These are phyloP conservation scores for Casaregolazyma suthepensis DNA, from an alignment of 1,139 yeast genomes.

Conservation along the genomic window DNA sequence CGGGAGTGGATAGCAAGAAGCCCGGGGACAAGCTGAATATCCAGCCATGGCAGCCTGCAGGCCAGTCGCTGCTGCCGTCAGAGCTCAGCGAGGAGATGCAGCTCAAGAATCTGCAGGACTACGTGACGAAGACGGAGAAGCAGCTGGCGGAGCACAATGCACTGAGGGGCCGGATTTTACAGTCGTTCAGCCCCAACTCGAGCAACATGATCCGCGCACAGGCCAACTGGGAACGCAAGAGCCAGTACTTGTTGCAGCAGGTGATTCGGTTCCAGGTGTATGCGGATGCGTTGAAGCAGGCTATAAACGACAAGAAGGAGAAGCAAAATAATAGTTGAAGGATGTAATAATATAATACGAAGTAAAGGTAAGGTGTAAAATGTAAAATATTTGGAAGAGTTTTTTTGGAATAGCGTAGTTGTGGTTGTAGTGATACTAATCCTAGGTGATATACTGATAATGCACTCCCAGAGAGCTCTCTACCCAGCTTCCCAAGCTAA, in stretches of 20 bases:
- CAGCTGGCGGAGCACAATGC: constrained; percentile 28
- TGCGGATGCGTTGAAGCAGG: constrained; percentile 25
- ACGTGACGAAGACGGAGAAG: constrained; percentile 25
- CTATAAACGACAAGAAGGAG: constrained; percentile 18
- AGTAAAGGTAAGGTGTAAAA: not conserved
- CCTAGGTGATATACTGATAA: too few relatives aligned
- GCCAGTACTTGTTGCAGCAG: constrained; percentile 30
- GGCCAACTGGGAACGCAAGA: constrained; percentile 31
- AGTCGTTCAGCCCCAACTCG: constrained; percentile 24
- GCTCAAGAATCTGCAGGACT: constrained; percentile 23
- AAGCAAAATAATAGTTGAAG: constrained; percentile 3
- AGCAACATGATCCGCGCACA: constrained; percentile 27
- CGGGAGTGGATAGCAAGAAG: constrained; percentile 5
- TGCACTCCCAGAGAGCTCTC: too few relatives aligned
- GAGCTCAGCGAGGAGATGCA: constrained; percentile 29
- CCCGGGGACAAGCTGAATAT: constrained; percentile 27
- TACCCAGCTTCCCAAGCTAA: too few relatives aligned
- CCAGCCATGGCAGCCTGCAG: constrained; percentile 31
- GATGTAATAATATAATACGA: not conserved
- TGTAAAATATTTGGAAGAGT: too few relatives aligned
- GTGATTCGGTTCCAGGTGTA: constrained; percentile 27
- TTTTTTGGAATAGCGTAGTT: too few relatives aligned
- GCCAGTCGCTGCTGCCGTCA: constrained; percentile 29
- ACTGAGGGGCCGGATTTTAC: constrained; percentile 21
- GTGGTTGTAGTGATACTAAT: too few relatives aligned